Base-by-base conservation (phyloP, 2,329 filamentous ascomycete genomes). In the Fusarium hostae region DNA sequence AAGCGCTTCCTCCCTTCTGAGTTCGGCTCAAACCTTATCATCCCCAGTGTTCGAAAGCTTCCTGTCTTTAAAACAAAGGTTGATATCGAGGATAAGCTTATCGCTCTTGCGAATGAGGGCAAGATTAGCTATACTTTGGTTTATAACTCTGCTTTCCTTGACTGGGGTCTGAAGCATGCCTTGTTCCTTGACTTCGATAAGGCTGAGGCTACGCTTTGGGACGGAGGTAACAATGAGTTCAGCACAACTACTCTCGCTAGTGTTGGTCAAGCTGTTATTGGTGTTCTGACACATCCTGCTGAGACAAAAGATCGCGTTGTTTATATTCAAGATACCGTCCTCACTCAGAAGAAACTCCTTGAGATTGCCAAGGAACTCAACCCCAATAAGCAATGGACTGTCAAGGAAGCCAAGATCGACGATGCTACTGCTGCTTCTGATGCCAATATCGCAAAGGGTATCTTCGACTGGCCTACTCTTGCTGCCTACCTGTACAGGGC, bases 1-100 rank as follows among this genome's bases (percentile, higher is more conserved):
- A 84, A 89, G 75, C 85, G 88, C 16, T 89, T 91, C 80, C 79
- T 92, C 35, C 89, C 89, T 4, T 87, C 87, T 4, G 89, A 91
- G 66, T 92, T 85, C 52, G 83, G 83, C 37, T 74, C 76, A 45
- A 78, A 84, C 80, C 62, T 80, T 13, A 39, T 57, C 22, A 60
- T 78, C 24, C 78, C 78, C 11, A 76, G 83, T 57, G 71, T 78
- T 50, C 70, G 81, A 59, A 54, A 78, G 4, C 82, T 91, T 2
- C 85, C 88, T 3, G 75, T 89, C 3, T 90, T 88, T 63, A 78
- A 76, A 3, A 78, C 78, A 66, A 92, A 92, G 77, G 51, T 85
- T 26, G 75, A 80, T 13, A 67, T 82, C 5, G 76, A 81, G 48
- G 79, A 84, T 6, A 78, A 82, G 59, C 66, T 88, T 8, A 77